Base-by-base conservation (phyloP, 2,329 filamentous ascomycete genomes). In the Stachybotrys echinatus region DNA sequence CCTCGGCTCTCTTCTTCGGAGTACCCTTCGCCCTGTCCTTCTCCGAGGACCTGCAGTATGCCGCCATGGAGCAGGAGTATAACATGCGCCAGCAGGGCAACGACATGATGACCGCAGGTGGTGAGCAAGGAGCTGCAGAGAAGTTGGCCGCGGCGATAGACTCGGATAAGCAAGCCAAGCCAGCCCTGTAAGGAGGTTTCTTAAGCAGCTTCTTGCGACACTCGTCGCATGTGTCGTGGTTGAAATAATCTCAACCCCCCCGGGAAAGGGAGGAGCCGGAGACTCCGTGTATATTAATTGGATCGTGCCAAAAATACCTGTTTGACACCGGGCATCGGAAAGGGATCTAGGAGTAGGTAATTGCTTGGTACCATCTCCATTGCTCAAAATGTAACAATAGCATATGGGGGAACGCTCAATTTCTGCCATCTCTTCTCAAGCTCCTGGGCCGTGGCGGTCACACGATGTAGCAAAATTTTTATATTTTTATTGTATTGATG, bases 1-100 rank as follows among this genome's bases (percentile, higher is more conserved):
- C 92, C 56, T 92, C 87, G 54, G 90, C 89, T 52, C 81, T 99
- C 65, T 76, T 99, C 66, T 74, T 97, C 56, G 92, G 91, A 61
- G 90, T 97, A 47, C 94, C 94, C 50, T 97, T 91, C 79, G 92
- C 91, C 52, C 77, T 99, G 59, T 92, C 91, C 51, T 92, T 91
- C 67, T 85, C 88, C 56, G 94, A 99, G 78, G 94, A 99, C 77
- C 91, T 96, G 79, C 89, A 96, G 77, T 84, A 95, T 68, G 79
- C 92, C 57, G 92, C 96, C 77, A 95, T 96, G 90, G 94, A 99
- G 83, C 85, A 91, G 71, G 92, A 96, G 76, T 91, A 92, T 82
- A 85, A 88, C 71, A 94, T 96, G 89, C 88, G 94, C 70, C 89
- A 96, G 81, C 83, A 88, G 64, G 90, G 90, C 55, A 86, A 88